Conservation (phyloP, 2,329 filamentous ascomycete species). For the Cordyceps cateniannulata region DNA sequence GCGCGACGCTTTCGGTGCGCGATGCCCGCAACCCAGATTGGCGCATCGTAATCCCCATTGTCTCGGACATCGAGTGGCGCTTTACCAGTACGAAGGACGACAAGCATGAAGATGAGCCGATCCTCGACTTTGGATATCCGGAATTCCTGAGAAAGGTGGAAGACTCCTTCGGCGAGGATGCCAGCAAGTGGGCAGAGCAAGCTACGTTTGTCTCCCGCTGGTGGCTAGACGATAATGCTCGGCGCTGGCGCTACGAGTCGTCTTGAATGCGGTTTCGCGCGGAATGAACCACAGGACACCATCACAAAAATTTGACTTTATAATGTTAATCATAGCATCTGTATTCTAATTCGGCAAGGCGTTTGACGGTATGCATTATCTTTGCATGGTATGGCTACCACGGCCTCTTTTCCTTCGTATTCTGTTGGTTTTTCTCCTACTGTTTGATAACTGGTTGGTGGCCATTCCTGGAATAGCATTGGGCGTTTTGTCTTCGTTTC, state of each 20-base stretch:
- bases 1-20: slow-evolving; percentile 27
- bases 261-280: neutral
- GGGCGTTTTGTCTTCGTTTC: neutral
- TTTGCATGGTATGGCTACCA: slow-evolving; percentile 7
- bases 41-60: slow-evolving; percentile 26
- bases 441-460: neutral
- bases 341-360: slow-evolving; percentile 5
- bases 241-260: slow-evolving; percentile 17
- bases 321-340: slow-evolving; percentile 4
- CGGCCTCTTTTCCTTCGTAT: slow-evolving; percentile 14
- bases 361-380: neutral
- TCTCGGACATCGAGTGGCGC: slow-evolving; percentile 26
- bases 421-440: slow-evolving; percentile 1
- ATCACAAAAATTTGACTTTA: neutral
- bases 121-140: slow-evolving; percentile 22
- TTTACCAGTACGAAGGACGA: slow-evolving; percentile 25
- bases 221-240: slow-evolving; percentile 20
- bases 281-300: neutral
- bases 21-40: slow-evolving; percentile 24
- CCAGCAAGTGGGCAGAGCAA: slow-evolving; percentile 24
- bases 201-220: slow-evolving; percentile 18
- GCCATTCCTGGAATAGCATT: neutral
- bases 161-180: slow-evolving; percentile 20
- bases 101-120: slow-evolving; percentile 22
- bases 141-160: slow-evolving; percentile 17